Base-by-base conservation (phyloP, 768 basidiomycete genomes). In the Mycena alexandri region DNA sequence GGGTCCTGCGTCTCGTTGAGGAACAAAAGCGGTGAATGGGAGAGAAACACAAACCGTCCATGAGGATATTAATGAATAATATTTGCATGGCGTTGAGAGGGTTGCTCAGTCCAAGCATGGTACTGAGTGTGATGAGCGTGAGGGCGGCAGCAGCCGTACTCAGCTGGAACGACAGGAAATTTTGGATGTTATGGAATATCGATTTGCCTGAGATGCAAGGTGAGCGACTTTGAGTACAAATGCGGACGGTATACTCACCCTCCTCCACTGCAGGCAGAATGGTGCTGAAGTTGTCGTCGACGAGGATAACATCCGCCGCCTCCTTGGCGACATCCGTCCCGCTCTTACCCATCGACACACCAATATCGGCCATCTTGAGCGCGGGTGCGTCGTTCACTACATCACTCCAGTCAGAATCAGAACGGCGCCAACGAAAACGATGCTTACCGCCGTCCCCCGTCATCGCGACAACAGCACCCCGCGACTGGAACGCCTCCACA, bases 301-400 rank as follows among this genome's bases (percentile, higher is more conserved):
- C 96, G 21, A 99, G 87, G 73, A 99, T 98, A 73, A 96, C 90
- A 80, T 99, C 95, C 9, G 97, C 96, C 11, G 96, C 96, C 80
- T 98, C 97, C 79, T 99, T 99, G 25, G 97, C 96, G 13, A 99
- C 97, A 76, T 99, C 97, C 21, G 97, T 98, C n/a, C 97, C 97
- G 68, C 93, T 94, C 80, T 93, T 95, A 63, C 97, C 97, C 97
- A 99, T 99, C 43, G 95, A 94, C 59, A 99, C 89, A 14, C 97
- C 97, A 73, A 99, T 98, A 76, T 98, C 96, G 3, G 97, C 96
- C 94, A 95, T 95, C 80, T 96, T 98, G 67, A 98, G 82, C 44
- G 97, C 96, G 3, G 96, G 97, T 0, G 97, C 96, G 72, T 99
- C 97, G 77, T 99, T 99, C 17, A 98, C 96, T 85, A 54, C 29